Base-by-base conservation (phyloP, 371 early-diverging fungal species). In the Fennellomyces sp. region DNA sequence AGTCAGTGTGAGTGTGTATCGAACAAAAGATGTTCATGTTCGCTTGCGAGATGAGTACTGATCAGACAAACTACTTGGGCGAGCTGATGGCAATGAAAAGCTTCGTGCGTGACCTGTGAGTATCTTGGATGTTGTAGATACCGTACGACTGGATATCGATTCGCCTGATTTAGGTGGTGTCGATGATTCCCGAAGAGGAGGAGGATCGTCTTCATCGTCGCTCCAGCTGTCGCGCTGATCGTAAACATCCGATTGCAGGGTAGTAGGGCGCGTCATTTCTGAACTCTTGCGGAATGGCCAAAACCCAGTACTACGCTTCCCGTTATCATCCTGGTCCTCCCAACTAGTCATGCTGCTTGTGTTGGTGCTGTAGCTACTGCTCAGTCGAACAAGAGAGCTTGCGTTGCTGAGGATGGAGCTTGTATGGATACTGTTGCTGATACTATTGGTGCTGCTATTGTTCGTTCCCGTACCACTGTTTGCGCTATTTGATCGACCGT, bases 221-320 rank as follows among this genome's bases (percentile, higher is more conserved):
- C 26, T 31, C 30, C 35, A 26, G 5, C 26, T 35, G 5, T 38
- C 55, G 2, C 35, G 35, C 0, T 65, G 61, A 33, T 60, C 53
- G 7, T 59, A 64, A 45, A 57, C 55, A 58, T 58, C 65, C 10
- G 60, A 64, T 3, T 56, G 55, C 42, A 64, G 21, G 12, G 60
- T 64, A 11, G 58, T 57, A 2, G 64, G 65, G 23, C 65, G 60
- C 5, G 31, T 60, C 65, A 65, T 55, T 28, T 65, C 65, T 17
- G 53, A 48, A 29, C 65, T 65, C 52, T 65, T 65, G 11, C 65
- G 60, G 56, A 65, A 65, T 12, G 60, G 65, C 65, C 65, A 65
- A 33, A 65, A 65, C 13, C 60, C 61, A 19, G 52, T 56, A 12
- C 51, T 30, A 19, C 45, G 56, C 39, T 65, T 52, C n/a, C 31